Evolutionary conservation across 163 green algal genomes (phyloP).

Genomic region (Chlamydomonas reinhardtii): DNA sequence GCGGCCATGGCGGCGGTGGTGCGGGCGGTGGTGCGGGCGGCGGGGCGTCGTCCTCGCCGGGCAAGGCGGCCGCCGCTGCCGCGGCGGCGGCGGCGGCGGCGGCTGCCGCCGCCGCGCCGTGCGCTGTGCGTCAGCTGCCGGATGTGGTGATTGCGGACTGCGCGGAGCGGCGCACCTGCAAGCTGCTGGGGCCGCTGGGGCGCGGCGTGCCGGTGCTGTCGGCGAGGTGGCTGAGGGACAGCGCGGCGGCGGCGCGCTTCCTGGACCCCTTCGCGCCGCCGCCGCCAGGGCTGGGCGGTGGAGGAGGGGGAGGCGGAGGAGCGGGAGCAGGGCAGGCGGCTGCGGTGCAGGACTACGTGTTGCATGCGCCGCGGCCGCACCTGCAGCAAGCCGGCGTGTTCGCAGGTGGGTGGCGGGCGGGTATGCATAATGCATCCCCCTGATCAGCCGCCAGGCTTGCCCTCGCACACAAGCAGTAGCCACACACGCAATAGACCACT

Average conservation of each 20-base stretch:
- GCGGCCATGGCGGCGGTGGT: no score
- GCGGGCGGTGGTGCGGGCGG: no score
- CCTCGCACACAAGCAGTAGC: no score
- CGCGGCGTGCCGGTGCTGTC: slow-evolving; percentile 46
- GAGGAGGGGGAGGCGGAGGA: background rate
- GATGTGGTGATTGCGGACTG: slow-evolving; percentile 43
- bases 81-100: background rate
- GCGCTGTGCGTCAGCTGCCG: slow-evolving; percentile 2
- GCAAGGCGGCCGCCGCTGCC: background rate
- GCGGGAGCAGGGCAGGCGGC: background rate
- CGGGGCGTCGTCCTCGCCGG: no score
- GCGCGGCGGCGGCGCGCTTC: slow-evolving; percentile 25
- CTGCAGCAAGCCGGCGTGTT: slow-evolving; percentile 31
- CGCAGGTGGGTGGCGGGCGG: background rate
- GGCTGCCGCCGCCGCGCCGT: background rate
- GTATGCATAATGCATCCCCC: no score
- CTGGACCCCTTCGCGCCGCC: slow-evolving; percentile 3
- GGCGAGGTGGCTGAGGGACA: slow-evolving; percentile 31
- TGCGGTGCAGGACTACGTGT: background rate
- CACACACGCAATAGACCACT: no score
- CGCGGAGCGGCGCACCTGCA: slow-evolving; percentile 13
- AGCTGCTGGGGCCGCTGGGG: slow-evolving; percentile 44
- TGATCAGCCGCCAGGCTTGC: no score
- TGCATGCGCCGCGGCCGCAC: slow-evolving; percentile 28
- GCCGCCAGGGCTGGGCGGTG: background rate